Conservation (phyloP, 176 grass and related monocot species). For the Canna indica region DNA sequence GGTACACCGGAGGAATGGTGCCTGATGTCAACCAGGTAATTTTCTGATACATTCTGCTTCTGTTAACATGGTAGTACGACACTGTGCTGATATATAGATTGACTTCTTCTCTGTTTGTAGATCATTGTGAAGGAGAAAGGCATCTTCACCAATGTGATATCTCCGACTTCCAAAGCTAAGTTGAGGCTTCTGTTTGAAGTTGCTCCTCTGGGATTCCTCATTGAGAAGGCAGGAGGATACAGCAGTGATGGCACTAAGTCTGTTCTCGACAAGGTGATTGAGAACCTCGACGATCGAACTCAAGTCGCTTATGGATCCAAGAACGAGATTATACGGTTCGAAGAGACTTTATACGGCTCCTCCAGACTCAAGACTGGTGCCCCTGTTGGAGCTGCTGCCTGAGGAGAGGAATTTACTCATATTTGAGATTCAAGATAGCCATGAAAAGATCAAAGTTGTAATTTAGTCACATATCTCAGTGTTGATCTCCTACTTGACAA, state of each 20-base stretch:
- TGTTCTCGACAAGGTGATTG: constrained; percentile 77
- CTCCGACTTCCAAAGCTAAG: constrained; percentile 68
- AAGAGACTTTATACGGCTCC: constrained; percentile 80
- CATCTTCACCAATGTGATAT: constrained; percentile 97
- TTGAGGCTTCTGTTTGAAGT: constrained; percentile 93
- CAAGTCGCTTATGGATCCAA: constrained; percentile 91
- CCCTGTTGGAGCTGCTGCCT: constrained; percentile 50
- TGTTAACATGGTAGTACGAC: too few species aligned
- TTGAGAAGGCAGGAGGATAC: constrained; percentile 91
- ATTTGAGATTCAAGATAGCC: too few species aligned
- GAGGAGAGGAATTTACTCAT: not conserved
- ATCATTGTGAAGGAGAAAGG: constrained; percentile 99
- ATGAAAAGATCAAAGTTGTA: too few species aligned
- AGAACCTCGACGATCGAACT: constrained; percentile 56
- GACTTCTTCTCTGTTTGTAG: constrained; percentile 34
- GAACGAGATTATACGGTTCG: constrained; percentile 98
- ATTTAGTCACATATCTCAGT: too few species aligned
- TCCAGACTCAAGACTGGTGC: constrained; percentile 50
- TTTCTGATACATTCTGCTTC: not conserved
- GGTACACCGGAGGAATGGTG: constrained; percentile 99
- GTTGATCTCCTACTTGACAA: too few species aligned
- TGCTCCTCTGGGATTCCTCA: constrained; percentile 68
- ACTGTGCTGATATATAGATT: too few species aligned
- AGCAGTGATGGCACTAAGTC: constrained; percentile 91
- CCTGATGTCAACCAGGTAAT: constrained; percentile 98